A percentile compares a stretch with the other conserved stretches of the same genome.
Conservation (phyloP, 345 rosid species). For the Brassica nigra region DNA sequence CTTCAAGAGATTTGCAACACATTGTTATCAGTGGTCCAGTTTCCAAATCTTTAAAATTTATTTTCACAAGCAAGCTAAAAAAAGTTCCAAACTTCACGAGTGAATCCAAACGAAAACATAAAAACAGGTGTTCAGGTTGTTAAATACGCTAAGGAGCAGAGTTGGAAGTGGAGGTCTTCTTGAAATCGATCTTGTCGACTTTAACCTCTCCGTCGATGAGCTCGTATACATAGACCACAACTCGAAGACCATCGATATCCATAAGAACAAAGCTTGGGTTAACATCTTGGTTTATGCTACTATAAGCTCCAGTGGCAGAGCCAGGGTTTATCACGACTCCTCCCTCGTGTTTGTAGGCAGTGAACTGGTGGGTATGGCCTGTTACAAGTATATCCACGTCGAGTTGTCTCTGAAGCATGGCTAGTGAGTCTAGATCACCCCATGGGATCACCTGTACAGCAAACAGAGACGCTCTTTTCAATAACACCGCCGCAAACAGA, state of each 20-base stretch:
- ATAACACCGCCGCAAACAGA: background rate
- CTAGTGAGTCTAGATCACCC: conserved; percentile 94
- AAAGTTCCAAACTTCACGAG: conserved; percentile 14
- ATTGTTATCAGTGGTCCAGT: conserved; percentile 14
- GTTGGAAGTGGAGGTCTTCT: conserved; percentile 66
- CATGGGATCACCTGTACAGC: conserved; percentile 79
- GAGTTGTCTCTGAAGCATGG: conserved; percentile 94
- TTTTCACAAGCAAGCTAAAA: conserved; percentile 26
- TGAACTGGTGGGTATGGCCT: conserved; percentile 96
- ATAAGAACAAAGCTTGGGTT: conserved; percentile 95
- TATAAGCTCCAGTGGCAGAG: conserved; percentile 90
- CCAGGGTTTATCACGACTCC: conserved; percentile 97
- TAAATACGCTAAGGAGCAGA: conserved; percentile 47
- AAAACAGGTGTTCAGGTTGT: background rate
- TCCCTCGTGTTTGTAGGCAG: conserved; percentile 94
- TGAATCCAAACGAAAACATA: conserved; percentile 12
- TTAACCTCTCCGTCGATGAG: conserved; percentile 94
- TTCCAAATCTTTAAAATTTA: conserved; percentile 9
- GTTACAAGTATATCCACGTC: conserved; percentile 95
- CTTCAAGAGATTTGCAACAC: conserved; percentile 7
- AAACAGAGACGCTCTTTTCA: conserved; percentile 2
- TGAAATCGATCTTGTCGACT: conserved; percentile 95
- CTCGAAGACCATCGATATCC: conserved; percentile 93
- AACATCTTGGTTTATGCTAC: conserved; percentile 84
- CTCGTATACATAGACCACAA: conserved; percentile 92